Evolutionary conservation across 306 rosid species (phyloP), one percentile per base, ranked within the genome.

Genomic region (Dryas drummondii): DNA sequence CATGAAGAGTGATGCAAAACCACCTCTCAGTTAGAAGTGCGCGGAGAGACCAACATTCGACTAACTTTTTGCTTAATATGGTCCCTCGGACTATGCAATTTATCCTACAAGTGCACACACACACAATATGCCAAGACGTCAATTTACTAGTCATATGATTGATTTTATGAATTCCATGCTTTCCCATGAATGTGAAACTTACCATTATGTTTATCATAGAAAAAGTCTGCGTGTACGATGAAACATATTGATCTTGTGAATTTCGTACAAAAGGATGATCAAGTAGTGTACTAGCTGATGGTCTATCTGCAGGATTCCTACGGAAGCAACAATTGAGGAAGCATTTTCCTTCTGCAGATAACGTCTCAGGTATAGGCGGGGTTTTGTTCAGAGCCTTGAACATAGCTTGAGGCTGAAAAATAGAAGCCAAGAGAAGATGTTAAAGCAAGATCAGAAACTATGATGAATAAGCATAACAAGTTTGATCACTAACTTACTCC

Each of bases 331-430:
- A 82, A 71, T 73, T 82, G 67, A 96, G 96, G 82, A 96, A 96
- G 67, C 89, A 96, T 72, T 84, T 91, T 76, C 97, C 98, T 26
- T 88, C 92, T 37, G 89, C 55, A 50, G 98, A 96, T 77, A 96
- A 76, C 26, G 69, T 83, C 67, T 89, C 91, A 5, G 99, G 99
- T 79, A 92, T 86, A 46, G 88, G 61, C 15, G 99, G 99, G 66
- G 87, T 76, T 72, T 56, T 87, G 80, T 92, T 86, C 86, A 96
- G 80, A 47, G 86, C 93, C 87, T 92, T 96, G 93, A 96, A 96
- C 98, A 92, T 96, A 79, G 96, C 99, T 85, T 90, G 96, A 80
- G 93, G 97, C 99, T 96, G 82, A 71, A 54, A 71, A 27, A 77
- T 7, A n/a, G 46, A 73, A 70, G 17, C 79, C 79, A 41, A 58